phyloP scores from a whole-genome alignment of 2,329 filamentous ascomycete species.

The Emericellopsis atlantica region DNA sequence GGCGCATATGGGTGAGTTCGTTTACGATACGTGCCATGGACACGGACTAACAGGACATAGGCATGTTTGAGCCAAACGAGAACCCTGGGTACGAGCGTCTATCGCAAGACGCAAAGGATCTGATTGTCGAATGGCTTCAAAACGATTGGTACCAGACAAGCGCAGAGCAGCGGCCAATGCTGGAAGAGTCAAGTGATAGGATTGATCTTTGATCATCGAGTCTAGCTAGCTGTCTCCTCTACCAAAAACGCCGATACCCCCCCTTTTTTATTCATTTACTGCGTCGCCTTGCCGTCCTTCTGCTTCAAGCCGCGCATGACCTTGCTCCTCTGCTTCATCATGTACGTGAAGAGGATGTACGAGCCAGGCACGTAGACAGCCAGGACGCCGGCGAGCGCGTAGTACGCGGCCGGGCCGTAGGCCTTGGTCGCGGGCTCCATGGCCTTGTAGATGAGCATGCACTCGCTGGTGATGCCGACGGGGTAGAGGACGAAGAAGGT shows the following conservation, averaged over 20 bases:
- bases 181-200: conserved; percentile 5
- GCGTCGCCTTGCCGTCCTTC: conserved; percentile 12
- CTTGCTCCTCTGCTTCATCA: conserved; percentile 83
- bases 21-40: background rate
- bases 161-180: conserved; percentile 16
- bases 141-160: conserved; percentile 56
- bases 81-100: conserved; percentile 64
- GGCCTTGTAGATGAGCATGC: conserved; percentile 66
- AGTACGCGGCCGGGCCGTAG: conserved; percentile 34
- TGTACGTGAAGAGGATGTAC: conserved; percentile 83
- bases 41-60: conserved; percentile 18
- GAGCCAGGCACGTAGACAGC: conserved; percentile 69
- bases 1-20: conserved; percentile 59
- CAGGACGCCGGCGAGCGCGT: conserved; percentile 51
- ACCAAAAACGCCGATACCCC: too few species aligned
- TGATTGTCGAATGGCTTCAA: conserved; percentile 52
- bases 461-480: conserved; percentile 80
- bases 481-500: conserved; percentile 91
- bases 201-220: too few species aligned
- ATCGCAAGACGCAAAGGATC: conserved; percentile 48
- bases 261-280: too few species aligned
- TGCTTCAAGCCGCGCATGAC: conserved; percentile 53
- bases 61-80: conserved; percentile 59
- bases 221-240: too few species aligned
- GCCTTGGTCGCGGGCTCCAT: conserved; percentile 41